Evolutionary conservation across 768 basidiomycete species (phyloP).

Genomic region (Mycena capillaripes): DNA sequence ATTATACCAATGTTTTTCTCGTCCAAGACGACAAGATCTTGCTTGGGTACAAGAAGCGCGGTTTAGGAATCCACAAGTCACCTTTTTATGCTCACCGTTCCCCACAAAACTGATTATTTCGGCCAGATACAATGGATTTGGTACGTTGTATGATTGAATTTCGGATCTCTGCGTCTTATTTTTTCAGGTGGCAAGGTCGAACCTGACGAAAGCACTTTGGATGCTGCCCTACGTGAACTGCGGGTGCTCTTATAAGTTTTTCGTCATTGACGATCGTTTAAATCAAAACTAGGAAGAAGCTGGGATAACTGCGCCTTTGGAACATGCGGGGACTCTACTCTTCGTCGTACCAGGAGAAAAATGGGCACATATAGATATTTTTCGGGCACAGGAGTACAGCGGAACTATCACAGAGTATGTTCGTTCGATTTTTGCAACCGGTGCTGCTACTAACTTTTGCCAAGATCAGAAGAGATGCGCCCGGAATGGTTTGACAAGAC

Average conservation of each 20-base stretch:
- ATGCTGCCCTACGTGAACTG: conserved; percentile 86
- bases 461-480: conserved; percentile 89
- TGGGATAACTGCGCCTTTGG: conserved; percentile 76
- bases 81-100: conserved; percentile 38
- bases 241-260: conserved; percentile 53
- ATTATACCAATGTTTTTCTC: conserved; percentile 83
- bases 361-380: conserved; percentile 80
- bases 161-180: background rate
- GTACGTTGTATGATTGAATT: conserved; percentile 45
- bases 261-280: background rate
- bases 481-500: conserved; percentile 79
- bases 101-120: background rate
- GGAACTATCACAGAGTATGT: conserved; percentile 78
- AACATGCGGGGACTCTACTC: conserved; percentile 73
- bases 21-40: conserved; percentile 71
- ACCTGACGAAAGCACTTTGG: conserved; percentile 70
- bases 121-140: conserved; percentile 88
- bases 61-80: conserved; percentile 76
- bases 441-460: background rate
- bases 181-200: conserved; percentile 82
- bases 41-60: conserved; percentile 85
- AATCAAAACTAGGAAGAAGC: conserved; percentile 78
- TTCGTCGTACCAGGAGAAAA: conserved; percentile 70
- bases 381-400: conserved; percentile 70
- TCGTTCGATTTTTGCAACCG: background rate